Evolutionary conservation across 1,284 basidiomycete genomes (phyloP).

Genomic region (Stygiomarasmius scandens): DNA sequence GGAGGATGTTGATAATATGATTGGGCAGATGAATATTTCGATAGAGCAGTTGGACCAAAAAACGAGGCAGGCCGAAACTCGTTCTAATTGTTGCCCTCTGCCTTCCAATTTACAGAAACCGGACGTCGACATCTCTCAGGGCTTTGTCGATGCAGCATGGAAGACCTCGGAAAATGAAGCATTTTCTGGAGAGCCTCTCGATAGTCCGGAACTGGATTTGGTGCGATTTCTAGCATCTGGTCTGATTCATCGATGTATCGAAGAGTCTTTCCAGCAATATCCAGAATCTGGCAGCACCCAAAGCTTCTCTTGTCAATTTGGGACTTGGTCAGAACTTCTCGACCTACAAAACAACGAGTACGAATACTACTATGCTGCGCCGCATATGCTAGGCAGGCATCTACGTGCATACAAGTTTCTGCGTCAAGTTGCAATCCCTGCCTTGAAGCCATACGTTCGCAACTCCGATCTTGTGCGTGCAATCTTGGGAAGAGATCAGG

Average conservation of each 20-base stretch:
- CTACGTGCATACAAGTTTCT: constrained; percentile 52
- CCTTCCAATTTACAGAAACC: background rate
- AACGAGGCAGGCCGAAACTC: constrained; percentile 30
- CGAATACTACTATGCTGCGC: constrained; percentile 37
- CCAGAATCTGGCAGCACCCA: constrained; percentile 7
- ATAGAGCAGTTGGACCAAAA: constrained; percentile 38
- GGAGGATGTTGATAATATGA: constrained; percentile 31
- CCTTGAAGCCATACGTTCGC: constrained; percentile 38
- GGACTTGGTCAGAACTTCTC: constrained; percentile 43
- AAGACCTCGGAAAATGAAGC: constrained; percentile 25
- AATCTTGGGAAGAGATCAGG: constrained; percentile 59
- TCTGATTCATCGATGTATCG: constrained; percentile 43
- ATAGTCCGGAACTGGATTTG: constrained; percentile 56
- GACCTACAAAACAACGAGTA: constrained; percentile 55
- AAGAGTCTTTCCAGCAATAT: no score
- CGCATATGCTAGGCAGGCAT: constrained; percentile 46
- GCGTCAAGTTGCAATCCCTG: constrained; percentile 29
- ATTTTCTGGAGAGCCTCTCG: constrained; percentile 31
- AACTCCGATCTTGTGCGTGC: constrained; percentile 47
- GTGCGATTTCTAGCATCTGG: constrained; percentile 51
- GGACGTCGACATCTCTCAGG: constrained; percentile 27
- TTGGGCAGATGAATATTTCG: constrained; percentile 32
- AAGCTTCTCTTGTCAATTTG: constrained; percentile 12
- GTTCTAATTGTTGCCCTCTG: background rate
- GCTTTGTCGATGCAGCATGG: constrained; percentile 39